Conservation (phyloP, 1,139 yeast species). For the Yamadazyma trypodendri region DNA sequence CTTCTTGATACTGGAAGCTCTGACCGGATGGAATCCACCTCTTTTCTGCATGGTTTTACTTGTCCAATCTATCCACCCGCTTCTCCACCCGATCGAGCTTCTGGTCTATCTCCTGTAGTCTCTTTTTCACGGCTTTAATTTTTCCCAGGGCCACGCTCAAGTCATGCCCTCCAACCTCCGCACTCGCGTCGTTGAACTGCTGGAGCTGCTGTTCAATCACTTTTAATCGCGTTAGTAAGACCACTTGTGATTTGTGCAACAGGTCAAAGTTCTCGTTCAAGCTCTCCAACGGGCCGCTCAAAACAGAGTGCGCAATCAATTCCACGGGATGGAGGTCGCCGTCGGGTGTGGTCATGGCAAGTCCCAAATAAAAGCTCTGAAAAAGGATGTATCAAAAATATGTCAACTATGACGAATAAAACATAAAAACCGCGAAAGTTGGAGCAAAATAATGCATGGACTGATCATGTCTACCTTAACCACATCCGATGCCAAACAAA, state of each 20-base stretch:
- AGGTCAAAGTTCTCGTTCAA: constrained; percentile 52
- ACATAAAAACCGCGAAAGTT: too few relatives aligned
- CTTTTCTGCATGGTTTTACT: too few relatives aligned
- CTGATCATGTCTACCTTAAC: constrained; percentile 5
- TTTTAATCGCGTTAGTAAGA: constrained; percentile 48
- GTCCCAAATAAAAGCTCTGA: too few relatives aligned
- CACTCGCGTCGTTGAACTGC: constrained; percentile 14
- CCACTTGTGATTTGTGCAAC: constrained; percentile 56
- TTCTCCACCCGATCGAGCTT: constrained; percentile 21
- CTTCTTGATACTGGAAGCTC: too few relatives aligned
- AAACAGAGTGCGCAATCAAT: constrained; percentile 48
- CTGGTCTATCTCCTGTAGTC: constrained; percentile 29
- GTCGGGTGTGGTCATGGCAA: too few relatives aligned
- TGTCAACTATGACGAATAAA: too few relatives aligned
- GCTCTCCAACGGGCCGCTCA: constrained; percentile 53
- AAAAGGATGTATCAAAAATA: too few relatives aligned
- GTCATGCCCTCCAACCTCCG: constrained; percentile 15
- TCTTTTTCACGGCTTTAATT: constrained; percentile 31
- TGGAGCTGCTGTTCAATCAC: constrained; percentile 39
- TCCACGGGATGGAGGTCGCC: constrained; percentile 17
- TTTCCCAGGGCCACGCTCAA: constrained; percentile 29
- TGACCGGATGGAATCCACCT: too few relatives aligned
- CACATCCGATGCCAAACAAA: not conserved
- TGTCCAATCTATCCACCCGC: constrained; percentile 6
- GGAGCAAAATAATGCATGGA: constrained; percentile 1